These are phyloP conservation scores for Dactylellina leptospora DNA, from an alignment of 2,329 filamentous ascomycete genomes.

Conservation along the genomic window DNA sequence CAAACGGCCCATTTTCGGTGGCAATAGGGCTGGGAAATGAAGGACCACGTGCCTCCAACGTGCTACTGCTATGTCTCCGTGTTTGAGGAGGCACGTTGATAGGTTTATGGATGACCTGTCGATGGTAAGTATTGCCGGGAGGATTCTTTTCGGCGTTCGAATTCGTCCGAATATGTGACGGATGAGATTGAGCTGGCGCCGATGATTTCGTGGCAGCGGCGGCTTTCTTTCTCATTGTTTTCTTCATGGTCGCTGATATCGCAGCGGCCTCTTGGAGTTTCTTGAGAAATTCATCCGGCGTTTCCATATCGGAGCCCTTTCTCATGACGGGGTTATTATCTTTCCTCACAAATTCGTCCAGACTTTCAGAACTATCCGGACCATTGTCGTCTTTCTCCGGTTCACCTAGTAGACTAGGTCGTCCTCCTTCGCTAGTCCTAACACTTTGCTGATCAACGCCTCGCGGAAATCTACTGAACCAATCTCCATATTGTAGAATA, in stretches of 20 bases:
- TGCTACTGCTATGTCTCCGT: slow-evolving; percentile 44
- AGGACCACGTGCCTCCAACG: slow-evolving; percentile 45
- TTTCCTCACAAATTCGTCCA: slow-evolving; percentile 36
- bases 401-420: slow-evolving; percentile 9
- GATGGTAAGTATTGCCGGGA: slow-evolving; percentile 12
- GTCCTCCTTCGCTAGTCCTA: slow-evolving; percentile 58
- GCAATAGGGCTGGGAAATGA: slow-evolving; percentile 47
- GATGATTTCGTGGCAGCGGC: slow-evolving; percentile 54
- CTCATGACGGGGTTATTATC: slow-evolving; percentile 81
- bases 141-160: slow-evolving; percentile 32
- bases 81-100: slow-evolving; percentile 11
- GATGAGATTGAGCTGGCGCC: slow-evolving; percentile 58
- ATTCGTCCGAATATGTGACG: slow-evolving; percentile 57
- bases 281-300: slow-evolving; percentile 92
- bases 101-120: slow-evolving; percentile 18
- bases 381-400: slow-evolving; percentile 4
- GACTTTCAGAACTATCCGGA: slow-evolving; percentile 14
- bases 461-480: slow-evolving; percentile 94
- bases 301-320: slow-evolving; percentile 88
- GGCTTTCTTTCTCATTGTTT: slow-evolving; percentile 60
- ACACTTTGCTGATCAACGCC: slow-evolving; percentile 78
- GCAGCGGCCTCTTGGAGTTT: slow-evolving; percentile 66
- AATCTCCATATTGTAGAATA: slow-evolving; percentile 95
- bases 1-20: slow-evolving; percentile 32
- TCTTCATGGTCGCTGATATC: slow-evolving; percentile 67